These are phyloP conservation scores for Oryza punctata DNA, from an alignment of 176 grass and related monocot genomes.

Conservation along the genomic window DNA sequence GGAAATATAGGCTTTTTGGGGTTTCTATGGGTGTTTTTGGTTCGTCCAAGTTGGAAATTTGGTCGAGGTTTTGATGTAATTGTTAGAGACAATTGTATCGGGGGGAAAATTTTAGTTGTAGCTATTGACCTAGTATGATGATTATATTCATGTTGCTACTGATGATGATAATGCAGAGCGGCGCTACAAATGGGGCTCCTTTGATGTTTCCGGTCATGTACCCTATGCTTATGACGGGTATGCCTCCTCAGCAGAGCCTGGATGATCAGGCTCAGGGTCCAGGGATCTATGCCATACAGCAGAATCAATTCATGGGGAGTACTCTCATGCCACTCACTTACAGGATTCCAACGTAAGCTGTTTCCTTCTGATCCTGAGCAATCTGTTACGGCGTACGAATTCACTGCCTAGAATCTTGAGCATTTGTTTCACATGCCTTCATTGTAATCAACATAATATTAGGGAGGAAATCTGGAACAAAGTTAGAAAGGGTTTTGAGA, in stretches of 20 bases:
- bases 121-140: background rate
- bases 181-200: conserved; percentile 21
- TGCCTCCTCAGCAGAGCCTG: conserved; percentile 45
- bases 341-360: conserved; percentile 76
- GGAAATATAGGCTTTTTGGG: background rate
- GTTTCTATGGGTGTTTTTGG: background rate
- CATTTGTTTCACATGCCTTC: background rate
- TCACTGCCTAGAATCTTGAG: background rate
- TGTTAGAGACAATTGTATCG: background rate
- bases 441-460: background rate
- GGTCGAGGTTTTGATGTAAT: background rate
- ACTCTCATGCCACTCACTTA: conserved; percentile 79
- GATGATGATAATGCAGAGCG: conserved; percentile 24
- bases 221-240: conserved; percentile 40
- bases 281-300: conserved; percentile 87
- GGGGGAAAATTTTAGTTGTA: background rate
- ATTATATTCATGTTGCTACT: background rate
- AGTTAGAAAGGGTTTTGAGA: background rate
- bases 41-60: background rate
- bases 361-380: background rate
- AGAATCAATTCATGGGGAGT: conserved; percentile 54
- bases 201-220: conserved; percentile 47
- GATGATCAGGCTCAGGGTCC: conserved; percentile 66
- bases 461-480: background rate
- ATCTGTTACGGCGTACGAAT: background rate